A percentile compares a stretch with the other conserved stretches of the same genome.
Evolutionary conservation across 768 basidiomycete genomes (phyloP).

Genomic region (Hygrophorus russula): DNA sequence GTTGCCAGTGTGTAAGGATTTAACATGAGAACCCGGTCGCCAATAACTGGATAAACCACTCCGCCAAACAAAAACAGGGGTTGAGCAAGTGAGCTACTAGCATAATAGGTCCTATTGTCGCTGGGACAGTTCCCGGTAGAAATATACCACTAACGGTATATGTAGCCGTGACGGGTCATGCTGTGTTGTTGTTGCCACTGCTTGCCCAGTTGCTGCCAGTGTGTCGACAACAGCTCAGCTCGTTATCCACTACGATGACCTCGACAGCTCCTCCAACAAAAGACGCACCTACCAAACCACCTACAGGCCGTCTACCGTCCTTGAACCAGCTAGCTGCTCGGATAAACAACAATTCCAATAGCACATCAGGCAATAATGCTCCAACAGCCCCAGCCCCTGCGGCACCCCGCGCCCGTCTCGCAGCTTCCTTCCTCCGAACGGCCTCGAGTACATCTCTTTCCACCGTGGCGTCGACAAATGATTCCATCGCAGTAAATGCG

Average conservation of each 20-base stretch:
- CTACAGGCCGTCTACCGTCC: constrained; percentile 43
- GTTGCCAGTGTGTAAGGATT: too few species aligned
- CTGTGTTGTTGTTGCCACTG: too few species aligned
- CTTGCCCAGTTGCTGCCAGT: too few species aligned
- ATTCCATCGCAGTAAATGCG: constrained; percentile 58
- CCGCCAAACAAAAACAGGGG: too few species aligned
- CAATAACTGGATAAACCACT: too few species aligned
- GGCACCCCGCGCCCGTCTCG: constrained; percentile 56
- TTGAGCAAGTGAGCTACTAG: too few species aligned
- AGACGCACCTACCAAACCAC: not conserved
- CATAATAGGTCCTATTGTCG: too few species aligned
- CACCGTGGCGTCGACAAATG: constrained; percentile 39
- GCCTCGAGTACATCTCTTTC: constrained; percentile 44
- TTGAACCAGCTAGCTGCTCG: constrained; percentile 77
- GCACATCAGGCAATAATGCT: constrained; percentile 15
- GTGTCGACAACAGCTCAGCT: not conserved
- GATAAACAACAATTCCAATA: constrained; percentile 35
- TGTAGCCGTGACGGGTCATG: too few species aligned
- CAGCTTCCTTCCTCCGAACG: constrained; percentile 63
- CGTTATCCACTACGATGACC: not conserved
- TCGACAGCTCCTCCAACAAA: not conserved
- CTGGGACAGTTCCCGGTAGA: too few species aligned
- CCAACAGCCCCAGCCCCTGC: constrained; percentile 14
- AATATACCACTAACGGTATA: too few species aligned
- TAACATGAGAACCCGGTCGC: too few species aligned